These are phyloP conservation scores for Hypoxylon sp. DNA, from an alignment of 2,329 filamentous ascomycete genomes.

Conservation along the genomic window DNA sequence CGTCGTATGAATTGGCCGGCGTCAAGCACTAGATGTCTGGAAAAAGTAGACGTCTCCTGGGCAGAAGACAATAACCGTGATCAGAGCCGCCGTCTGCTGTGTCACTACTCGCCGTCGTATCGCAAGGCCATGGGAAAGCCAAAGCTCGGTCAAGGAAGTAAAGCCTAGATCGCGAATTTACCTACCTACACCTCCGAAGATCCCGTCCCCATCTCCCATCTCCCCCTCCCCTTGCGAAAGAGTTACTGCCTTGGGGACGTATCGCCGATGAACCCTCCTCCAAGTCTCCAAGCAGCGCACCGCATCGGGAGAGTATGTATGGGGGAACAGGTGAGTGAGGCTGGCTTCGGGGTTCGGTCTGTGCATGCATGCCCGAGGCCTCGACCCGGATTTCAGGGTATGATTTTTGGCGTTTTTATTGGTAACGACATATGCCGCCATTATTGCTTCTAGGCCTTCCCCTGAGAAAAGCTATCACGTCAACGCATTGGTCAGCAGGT, in stretches of 20 bases:
- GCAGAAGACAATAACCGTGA: too few species aligned
- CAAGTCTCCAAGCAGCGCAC: neutral
- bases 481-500: neutral
- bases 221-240: conserved; percentile 7
- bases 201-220: too few species aligned
- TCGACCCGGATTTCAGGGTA: neutral
- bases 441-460: neutral
- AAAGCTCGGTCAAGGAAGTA: neutral
- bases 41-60: too few species aligned
- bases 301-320: neutral
- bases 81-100: neutral
- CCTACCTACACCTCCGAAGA: neutral
- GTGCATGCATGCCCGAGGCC: neutral
- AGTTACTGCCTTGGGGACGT: conserved; percentile 18
- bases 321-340: too few species aligned
- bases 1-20: neutral
- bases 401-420: neutral
- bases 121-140: neutral
- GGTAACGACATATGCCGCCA: neutral
- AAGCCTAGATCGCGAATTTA: neutral
- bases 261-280: conserved; percentile 8
- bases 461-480: neutral
- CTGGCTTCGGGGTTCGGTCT: neutral
- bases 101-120: neutral
- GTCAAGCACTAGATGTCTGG: too few species aligned